Evolutionary conservation across 176 grass and related monocot species (phyloP).

Genomic region (Oropetium thomaeum): DNA sequence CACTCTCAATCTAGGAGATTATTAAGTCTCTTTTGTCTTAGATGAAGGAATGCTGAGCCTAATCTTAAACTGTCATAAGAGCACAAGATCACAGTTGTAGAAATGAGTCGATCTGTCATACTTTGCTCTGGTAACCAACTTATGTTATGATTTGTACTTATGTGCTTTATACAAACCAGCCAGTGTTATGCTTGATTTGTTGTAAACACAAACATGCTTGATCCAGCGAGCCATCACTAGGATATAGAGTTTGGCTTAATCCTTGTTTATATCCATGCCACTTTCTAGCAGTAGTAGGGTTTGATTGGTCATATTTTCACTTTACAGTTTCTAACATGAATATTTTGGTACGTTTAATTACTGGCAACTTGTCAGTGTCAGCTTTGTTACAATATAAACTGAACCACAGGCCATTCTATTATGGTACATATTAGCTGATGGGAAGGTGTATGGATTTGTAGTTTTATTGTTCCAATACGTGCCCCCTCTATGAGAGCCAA

Average conservation of each 20-base stretch:
- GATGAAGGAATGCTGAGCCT: not conserved
- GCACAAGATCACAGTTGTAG: not conserved
- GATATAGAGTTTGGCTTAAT: not conserved
- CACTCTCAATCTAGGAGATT: not conserved
- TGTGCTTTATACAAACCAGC: not conserved
- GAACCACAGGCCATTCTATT: not conserved
- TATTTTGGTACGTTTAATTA: not conserved
- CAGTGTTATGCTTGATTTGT: not conserved
- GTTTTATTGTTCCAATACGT: not conserved
- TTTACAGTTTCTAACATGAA: no score
- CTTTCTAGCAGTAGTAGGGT: not conserved
- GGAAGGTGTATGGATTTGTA: not conserved
- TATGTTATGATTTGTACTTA: not conserved
- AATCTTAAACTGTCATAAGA: not conserved
- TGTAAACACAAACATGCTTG: not conserved
- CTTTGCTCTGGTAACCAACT: not conserved
- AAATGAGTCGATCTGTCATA: not conserved
- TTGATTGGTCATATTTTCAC: not conserved
- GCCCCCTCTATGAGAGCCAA: not conserved
- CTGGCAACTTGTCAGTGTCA: not conserved
- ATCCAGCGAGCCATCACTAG: no score
- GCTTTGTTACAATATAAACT: not conserved
- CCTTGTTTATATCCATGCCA: not conserved
- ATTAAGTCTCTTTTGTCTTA: not conserved
- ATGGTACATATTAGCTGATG: not conserved